Evolutionary conservation across 116 monocot species (phyloP).

Genomic region (Cymodocea nodosa): DNA sequence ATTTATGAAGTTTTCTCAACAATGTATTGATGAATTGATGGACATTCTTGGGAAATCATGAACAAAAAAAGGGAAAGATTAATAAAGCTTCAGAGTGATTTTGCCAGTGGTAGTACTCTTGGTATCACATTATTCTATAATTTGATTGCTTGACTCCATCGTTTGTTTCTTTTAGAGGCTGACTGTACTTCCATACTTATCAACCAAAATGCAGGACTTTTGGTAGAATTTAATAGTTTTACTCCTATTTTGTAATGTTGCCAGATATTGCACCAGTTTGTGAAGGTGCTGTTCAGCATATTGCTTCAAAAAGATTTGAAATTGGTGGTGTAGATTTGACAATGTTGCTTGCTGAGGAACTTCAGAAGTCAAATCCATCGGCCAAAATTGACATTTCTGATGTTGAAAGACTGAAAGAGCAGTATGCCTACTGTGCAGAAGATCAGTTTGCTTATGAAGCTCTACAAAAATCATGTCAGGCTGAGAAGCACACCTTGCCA

Average conservation of each 20-base stretch:
- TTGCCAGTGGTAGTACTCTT: too few species aligned
- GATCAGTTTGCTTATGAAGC: conserved; percentile 55
- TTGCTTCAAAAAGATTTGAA: conserved; percentile 97
- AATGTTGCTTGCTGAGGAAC: conserved; percentile 67
- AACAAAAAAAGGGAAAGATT: too few species aligned
- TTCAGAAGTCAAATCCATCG: conserved; percentile 64
- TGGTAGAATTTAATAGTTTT: not conserved
- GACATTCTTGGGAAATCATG: too few species aligned
- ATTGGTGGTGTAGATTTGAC: conserved; percentile 95
- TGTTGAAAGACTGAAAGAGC: conserved; percentile 83
- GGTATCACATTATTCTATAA: too few species aligned
- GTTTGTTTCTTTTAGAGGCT: too few species aligned
- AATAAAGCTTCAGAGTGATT: too few species aligned
- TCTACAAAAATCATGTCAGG: conserved; percentile 33
- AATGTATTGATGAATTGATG: too few species aligned
- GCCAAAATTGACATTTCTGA: conserved; percentile 56
- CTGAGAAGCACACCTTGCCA: conserved; percentile 74
- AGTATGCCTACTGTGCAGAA: conserved; percentile 63
- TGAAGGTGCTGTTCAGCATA: conserved; percentile 98
- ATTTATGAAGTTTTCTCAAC: too few species aligned
- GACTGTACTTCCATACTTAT: not conserved
- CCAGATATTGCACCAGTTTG: conserved; percentile 96
- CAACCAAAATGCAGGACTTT: not conserved
- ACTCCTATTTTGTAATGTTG: conserved; percentile 4
- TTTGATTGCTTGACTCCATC: too few species aligned